Evolutionary conservation across 2,329 filamentous ascomycete genomes (phyloP).

Genomic region (Fragosphaeria purpurea): DNA sequence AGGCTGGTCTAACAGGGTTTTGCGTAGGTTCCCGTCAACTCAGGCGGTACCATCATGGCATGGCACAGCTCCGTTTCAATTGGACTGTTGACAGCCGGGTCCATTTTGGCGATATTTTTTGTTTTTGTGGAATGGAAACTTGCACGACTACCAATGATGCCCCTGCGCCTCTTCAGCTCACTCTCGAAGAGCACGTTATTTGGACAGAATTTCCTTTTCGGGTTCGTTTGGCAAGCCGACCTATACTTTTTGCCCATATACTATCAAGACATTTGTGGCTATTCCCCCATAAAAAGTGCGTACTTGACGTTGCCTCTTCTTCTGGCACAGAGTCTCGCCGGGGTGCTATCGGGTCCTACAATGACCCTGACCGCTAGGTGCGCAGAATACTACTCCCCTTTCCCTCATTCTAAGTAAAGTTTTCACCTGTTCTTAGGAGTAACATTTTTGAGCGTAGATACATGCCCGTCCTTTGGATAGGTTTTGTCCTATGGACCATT

Average conservation of each 20-base stretch:
- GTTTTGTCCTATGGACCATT: slow-evolving; percentile 16
- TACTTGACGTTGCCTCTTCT: slow-evolving; percentile 17
- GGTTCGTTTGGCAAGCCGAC: slow-evolving; percentile 39
- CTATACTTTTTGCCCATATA: slow-evolving; percentile 23
- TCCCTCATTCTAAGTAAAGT: background rate
- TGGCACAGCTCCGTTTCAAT: slow-evolving; percentile 13
- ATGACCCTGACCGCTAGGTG: slow-evolving; percentile 16
- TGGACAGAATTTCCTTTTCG: slow-evolving; percentile 30
- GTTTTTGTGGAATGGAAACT: slow-evolving; percentile 11
- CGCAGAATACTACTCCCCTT: background rate
- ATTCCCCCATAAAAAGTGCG: slow-evolving; percentile 15
- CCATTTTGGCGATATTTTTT: slow-evolving; percentile 12
- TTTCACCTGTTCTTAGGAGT: background rate
- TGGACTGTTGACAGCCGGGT: slow-evolving; percentile 10
- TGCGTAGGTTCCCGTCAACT: slow-evolving; percentile 17
- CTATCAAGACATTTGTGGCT: slow-evolving; percentile 17
- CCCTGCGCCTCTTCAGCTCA: slow-evolving; percentile 11
- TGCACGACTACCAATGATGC: slow-evolving; percentile 15
- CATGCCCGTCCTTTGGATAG: slow-evolving; percentile 14
- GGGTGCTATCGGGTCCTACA: slow-evolving; percentile 13
- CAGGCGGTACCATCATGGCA: slow-evolving; percentile 14
- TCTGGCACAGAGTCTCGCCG: slow-evolving; percentile 15
- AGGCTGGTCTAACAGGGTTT: background rate
- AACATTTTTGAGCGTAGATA: slow-evolving; percentile 3
- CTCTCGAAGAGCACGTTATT: slow-evolving; percentile 11